These are phyloP conservation scores for Zymoseptoria crescenta DNA, from an alignment of 2,329 filamentous ascomycete species.

Conservation along the genomic window DNA sequence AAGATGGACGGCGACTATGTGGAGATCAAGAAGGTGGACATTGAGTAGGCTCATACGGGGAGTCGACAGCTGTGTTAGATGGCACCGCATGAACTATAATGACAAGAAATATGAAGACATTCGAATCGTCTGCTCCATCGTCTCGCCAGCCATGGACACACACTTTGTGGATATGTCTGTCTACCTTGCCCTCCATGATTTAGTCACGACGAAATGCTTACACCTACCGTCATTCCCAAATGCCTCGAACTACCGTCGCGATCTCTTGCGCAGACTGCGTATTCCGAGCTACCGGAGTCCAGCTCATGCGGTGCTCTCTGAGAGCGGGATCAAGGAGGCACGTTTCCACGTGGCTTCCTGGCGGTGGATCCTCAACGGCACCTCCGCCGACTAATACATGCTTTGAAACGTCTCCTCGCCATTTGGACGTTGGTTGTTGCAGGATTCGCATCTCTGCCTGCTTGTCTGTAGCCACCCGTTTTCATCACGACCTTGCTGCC, in stretches of 20 bases:
- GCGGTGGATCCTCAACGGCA: neutral
- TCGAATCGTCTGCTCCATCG: neutral
- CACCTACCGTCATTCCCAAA: too few relatives aligned
- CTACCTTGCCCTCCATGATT: too few relatives aligned
- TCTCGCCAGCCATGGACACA: too few relatives aligned
- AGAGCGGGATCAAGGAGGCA: too few relatives aligned
- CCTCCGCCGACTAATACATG: neutral
- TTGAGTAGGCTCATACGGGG: slow-evolving; percentile 32
- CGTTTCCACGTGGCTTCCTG: neutral
- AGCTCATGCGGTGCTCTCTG: neutral
- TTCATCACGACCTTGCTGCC: neutral
- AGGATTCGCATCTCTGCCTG: neutral
- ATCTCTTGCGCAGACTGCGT: too few relatives aligned
- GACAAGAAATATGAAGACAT: neutral
- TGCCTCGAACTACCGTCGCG: too few relatives aligned
- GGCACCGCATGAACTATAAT: neutral
- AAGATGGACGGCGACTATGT: slow-evolving; percentile 60
- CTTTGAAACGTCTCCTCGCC: neutral
- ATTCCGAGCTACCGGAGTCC: too few relatives aligned
- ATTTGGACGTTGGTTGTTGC: too few relatives aligned
- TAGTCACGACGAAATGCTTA: too few relatives aligned
- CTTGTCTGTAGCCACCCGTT: neutral
- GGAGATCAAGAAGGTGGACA: slow-evolving; percentile 45
- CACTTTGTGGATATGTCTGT: too few relatives aligned
- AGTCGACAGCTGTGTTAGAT: neutral